These are phyloP conservation scores for Globisporangium paddicum DNA, from an alignment of 352 stramenopile genomes.

Conservation along the genomic window DNA sequence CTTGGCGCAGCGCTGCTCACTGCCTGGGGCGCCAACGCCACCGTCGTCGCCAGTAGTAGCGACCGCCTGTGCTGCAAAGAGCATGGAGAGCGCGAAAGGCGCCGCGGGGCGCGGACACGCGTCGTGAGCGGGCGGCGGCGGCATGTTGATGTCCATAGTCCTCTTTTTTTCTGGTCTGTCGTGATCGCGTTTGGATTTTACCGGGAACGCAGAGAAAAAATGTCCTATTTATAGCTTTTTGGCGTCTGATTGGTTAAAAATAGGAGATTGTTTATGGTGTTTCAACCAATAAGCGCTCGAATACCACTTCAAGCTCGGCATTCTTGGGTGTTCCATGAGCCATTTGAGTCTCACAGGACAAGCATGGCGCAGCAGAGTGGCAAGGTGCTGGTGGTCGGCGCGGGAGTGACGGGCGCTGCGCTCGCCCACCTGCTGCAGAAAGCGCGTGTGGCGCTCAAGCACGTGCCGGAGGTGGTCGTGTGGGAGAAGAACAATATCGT, in stretches of 20 bases:
- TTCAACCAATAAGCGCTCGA: background rate
- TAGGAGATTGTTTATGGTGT: no score
- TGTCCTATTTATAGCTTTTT: background rate
- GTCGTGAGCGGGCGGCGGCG: slow-evolving; percentile 1
- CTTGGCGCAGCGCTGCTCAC: slow-evolving; percentile 6
- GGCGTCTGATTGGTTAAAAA: background rate
- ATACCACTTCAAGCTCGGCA: slow-evolving; percentile 2
- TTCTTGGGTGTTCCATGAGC: background rate
- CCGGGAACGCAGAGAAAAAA: background rate
- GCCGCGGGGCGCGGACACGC: slow-evolving; percentile 17
- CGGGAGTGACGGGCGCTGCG: slow-evolving; percentile 52
- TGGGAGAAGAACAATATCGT: slow-evolving; percentile 75
- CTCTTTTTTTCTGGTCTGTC: background rate
- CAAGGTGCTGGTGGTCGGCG: slow-evolving; percentile 58
- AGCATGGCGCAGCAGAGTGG: slow-evolving; percentile 16
- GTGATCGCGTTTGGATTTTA: background rate
- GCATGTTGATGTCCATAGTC: slow-evolving; percentile 9
- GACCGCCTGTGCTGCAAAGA: slow-evolving; percentile 11
- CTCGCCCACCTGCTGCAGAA: slow-evolving; percentile 49
- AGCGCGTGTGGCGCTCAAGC: slow-evolving; percentile 14
- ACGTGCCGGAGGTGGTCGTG: slow-evolving; percentile 30
- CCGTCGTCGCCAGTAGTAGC: slow-evolving; percentile 4
- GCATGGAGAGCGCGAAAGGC: slow-evolving; percentile 37
- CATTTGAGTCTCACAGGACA: background rate
- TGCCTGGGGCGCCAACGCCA: background rate